A percentile compares a stretch with the other conserved stretches of the same genome.
Conservation (phyloP, 2,329 filamentous ascomycete species). For the Daldinia sp. region DNA sequence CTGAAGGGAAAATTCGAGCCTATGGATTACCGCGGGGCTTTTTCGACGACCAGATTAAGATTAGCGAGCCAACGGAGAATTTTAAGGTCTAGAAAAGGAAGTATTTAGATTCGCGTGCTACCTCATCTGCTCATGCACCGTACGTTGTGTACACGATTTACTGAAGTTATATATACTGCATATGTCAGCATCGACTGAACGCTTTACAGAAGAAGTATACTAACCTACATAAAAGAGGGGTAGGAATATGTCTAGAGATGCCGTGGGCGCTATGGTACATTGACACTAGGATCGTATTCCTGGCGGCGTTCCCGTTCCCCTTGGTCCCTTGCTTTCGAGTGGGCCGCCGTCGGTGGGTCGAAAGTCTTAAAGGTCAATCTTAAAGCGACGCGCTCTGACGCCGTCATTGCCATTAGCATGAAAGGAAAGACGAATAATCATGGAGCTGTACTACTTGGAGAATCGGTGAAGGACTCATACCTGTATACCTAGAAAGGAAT, state of each 20-base stretch:
- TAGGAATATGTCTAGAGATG: too few species aligned
- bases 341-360: too few species aligned
- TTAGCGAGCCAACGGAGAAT: not conserved
- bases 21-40: not conserved
- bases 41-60: not conserved
- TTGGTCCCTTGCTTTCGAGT: not conserved
- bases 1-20: not conserved
- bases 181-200: too few species aligned
- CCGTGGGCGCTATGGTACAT: too few species aligned
- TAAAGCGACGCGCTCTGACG: not conserved
- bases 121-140: too few species aligned
- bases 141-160: not conserved
- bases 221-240: too few species aligned
- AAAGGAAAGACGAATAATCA: not conserved
- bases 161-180: too few species aligned
- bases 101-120: not conserved
- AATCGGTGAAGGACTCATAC: too few species aligned
- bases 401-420: not conserved
- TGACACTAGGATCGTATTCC: not conserved
- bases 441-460: not conserved
- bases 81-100: not conserved
- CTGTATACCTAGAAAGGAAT: too few species aligned
- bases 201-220: too few species aligned
- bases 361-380: too few species aligned
- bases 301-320: not conserved